Conservation (phyloP, 345 rosid species). For the Gossypium turneri region DNA sequence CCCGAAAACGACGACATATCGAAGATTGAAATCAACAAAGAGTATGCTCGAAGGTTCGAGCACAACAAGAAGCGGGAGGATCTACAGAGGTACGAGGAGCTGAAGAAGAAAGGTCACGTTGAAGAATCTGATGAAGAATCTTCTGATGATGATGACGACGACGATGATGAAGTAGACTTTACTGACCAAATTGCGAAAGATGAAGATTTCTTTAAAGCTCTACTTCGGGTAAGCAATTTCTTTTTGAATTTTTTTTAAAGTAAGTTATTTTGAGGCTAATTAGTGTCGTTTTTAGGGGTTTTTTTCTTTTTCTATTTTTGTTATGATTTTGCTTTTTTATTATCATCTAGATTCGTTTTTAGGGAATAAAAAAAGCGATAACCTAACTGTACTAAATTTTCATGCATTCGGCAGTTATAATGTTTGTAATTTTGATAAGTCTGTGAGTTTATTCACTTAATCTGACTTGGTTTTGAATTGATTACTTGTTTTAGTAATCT, state of each 20-base stretch:
- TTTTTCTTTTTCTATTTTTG: not conserved
- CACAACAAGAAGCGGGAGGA: slow-evolving; percentile 66
- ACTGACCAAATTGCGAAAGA: slow-evolving; percentile 20
- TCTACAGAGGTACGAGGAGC: slow-evolving; percentile 51
- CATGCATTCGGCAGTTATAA: not conserved
- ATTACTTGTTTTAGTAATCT: not conserved
- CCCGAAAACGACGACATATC: slow-evolving; percentile 27
- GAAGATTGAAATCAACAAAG: slow-evolving; percentile 50
- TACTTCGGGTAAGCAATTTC: slow-evolving; percentile 38
- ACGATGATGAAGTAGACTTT: slow-evolving; percentile 9
- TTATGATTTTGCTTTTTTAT: not conserved
- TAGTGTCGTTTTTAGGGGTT: too few relatives aligned
- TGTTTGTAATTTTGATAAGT: not conserved
- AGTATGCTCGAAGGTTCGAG: slow-evolving; percentile 47
- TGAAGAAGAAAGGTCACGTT: slow-evolving; percentile 39
- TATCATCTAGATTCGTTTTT: not conserved
- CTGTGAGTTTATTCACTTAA: not conserved
- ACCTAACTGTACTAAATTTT: not conserved
- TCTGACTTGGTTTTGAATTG: not conserved
- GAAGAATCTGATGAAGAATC: slow-evolving; percentile 33
- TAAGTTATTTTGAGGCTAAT: not conserved
- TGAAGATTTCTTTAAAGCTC: slow-evolving; percentile 38
- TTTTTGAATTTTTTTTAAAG: not conserved
- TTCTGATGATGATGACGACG: slow-evolving; percentile 15
- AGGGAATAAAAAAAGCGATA: not conserved